These are phyloP conservation scores for Mycena capillaripes DNA, from an alignment of 768 basidiomycete genomes.

Conservation along the genomic window DNA sequence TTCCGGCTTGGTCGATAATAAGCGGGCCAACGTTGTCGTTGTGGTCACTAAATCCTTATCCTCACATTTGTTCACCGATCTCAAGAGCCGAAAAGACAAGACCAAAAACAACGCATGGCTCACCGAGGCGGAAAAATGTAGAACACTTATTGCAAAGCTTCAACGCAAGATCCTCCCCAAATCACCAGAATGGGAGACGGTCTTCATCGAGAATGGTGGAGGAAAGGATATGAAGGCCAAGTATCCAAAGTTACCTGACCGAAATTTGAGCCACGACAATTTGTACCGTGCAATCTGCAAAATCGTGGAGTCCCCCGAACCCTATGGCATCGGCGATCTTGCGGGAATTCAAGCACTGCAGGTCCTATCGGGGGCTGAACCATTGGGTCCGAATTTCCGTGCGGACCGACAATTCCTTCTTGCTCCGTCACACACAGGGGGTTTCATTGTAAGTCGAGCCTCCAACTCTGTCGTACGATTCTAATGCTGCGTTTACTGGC, in stretches of 20 bases:
- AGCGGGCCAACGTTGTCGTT: background rate
- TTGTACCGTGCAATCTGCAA: background rate
- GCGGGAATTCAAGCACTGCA: constrained; percentile 8
- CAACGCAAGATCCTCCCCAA: background rate
- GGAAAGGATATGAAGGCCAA: background rate
- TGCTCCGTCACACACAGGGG: background rate
- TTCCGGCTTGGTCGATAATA: background rate
- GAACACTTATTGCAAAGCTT: background rate
- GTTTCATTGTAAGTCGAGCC: background rate
- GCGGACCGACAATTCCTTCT: background rate
- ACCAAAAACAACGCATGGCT: background rate
- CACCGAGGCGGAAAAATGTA: background rate
- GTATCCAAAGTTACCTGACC: background rate
- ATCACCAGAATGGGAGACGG: background rate
- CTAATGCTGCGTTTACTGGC: background rate
- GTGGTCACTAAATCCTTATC: constrained; percentile 2
- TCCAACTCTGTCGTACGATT: background rate
- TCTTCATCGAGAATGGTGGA: constrained; percentile 5
- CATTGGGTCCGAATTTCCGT: background rate
- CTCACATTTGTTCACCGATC: background rate
- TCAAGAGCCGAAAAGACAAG: no score
- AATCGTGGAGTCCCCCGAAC: background rate
- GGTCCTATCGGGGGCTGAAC: background rate
- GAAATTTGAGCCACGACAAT: background rate
- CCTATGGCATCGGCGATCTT: background rate